Percentiles rank a stretch among this genome's conserved stretches.
Conservation (phyloP, 2,329 filamentous ascomycete species). For the Xenoacremonium recifei region DNA sequence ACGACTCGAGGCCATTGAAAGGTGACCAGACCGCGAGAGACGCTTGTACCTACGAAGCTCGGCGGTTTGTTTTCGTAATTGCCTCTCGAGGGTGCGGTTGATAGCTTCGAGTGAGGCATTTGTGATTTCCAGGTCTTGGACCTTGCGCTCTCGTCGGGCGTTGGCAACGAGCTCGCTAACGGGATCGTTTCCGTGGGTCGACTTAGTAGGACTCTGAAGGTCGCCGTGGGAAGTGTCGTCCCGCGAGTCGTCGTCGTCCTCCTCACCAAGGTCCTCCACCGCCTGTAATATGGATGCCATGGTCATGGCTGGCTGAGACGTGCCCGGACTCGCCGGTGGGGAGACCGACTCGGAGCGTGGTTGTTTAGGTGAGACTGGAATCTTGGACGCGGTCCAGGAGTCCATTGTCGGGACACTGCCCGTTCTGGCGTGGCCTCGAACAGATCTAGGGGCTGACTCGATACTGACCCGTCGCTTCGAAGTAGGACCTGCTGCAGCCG, state of each 20-base stretch:
- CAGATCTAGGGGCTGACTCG: slow-evolving; percentile 35
- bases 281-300: slow-evolving; percentile 57
- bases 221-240: slow-evolving; percentile 33
- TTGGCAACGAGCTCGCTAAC: slow-evolving; percentile 80
- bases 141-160: slow-evolving; percentile 88
- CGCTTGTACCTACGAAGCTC: slow-evolving; percentile 84
- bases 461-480: slow-evolving; percentile 43
- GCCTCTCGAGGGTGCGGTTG: slow-evolving; percentile 87
- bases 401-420: slow-evolving; percentile 39
- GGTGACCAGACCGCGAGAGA: slow-evolving; percentile 75
- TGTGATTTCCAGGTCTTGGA: slow-evolving; percentile 93
- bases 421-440: slow-evolving; percentile 39
- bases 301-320: slow-evolving; percentile 38
- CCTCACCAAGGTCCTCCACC: slow-evolving; percentile 48
- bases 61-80: slow-evolving; percentile 85
- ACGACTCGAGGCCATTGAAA: slow-evolving; percentile 51
- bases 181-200: slow-evolving; percentile 52
- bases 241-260: slow-evolving; percentile 24
- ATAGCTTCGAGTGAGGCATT: slow-evolving; percentile 95
- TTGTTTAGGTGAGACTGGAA: slow-evolving; percentile 29
- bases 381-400: slow-evolving; percentile 33
- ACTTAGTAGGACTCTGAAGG: slow-evolving; percentile 58
- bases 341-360: slow-evolving; percentile 37
- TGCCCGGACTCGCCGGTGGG: slow-evolving; percentile 32
- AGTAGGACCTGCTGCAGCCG: slow-evolving; percentile 23